Evolutionary conservation across 768 basidiomycete genomes (phyloP).

Genomic region (Crassisporium funariophilum): DNA sequence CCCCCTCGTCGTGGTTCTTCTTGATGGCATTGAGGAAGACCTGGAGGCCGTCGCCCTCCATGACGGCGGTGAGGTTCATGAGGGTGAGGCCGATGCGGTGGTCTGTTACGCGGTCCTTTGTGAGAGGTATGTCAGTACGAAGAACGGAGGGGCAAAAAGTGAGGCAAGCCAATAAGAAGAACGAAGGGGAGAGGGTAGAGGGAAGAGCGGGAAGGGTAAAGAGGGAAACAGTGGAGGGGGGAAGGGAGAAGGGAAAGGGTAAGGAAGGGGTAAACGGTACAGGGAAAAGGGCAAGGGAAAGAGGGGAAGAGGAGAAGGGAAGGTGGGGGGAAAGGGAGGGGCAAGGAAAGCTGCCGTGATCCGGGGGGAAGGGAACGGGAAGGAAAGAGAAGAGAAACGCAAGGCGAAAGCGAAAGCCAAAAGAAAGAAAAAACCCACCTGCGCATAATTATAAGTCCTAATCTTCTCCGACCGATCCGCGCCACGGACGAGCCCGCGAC

Average conservation of each 20-base stretch:
- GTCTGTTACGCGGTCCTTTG: constrained; percentile 88
- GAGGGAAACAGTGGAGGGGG: not conserved
- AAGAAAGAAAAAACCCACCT: constrained; percentile 44
- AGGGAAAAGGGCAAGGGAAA: not conserved
- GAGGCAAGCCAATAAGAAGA: not conserved
- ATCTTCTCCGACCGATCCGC: constrained; percentile 94
- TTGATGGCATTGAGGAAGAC: constrained; percentile 60
- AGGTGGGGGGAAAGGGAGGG: no score
- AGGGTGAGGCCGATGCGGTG: constrained; percentile 83
- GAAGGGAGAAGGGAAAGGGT: not conserved
- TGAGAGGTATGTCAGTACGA: no score
- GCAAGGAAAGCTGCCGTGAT: no score
- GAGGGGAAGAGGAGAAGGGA: not conserved
- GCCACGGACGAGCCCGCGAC: constrained; percentile 75
- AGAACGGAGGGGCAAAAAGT: not conserved
- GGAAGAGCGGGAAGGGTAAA: no score
- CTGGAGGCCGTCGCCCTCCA: constrained; percentile 67
- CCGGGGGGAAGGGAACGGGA: no score
- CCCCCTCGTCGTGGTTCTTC: constrained; percentile 54
- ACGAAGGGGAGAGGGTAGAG: no score
- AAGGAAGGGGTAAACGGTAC: constrained; percentile 9
- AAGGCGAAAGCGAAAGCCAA: not conserved
- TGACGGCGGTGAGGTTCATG: constrained; percentile 62
- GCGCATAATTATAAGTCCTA: constrained; percentile 92
- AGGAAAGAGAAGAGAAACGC: not conserved